phyloP scores from a whole-genome alignment of 176 grass and related monocot genomes.

The Cenchrus purpureus region DNA sequence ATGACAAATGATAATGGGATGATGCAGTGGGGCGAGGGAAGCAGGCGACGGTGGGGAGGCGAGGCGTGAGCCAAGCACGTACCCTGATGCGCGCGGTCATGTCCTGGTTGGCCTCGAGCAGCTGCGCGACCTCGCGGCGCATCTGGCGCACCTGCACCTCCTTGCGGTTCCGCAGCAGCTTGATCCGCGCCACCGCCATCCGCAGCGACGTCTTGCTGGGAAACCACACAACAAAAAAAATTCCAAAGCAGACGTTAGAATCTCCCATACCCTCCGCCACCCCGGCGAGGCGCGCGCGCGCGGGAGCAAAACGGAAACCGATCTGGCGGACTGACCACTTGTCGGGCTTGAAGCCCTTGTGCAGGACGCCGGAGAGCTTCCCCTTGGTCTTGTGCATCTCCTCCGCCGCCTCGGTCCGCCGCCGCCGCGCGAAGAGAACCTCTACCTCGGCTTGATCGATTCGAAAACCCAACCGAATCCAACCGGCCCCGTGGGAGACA shows the following conservation, averaged over 20 bases:
- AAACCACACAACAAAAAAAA: background rate
- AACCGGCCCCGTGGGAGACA: background rate
- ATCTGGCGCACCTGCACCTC: slow-evolving; percentile 67
- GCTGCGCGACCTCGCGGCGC: slow-evolving; percentile 75
- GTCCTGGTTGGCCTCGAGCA: slow-evolving; percentile 82
- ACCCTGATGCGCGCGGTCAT: slow-evolving; percentile 90
- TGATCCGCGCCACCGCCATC: slow-evolving; percentile 88
- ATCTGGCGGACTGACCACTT: slow-evolving; percentile 71
- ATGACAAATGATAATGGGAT: background rate
- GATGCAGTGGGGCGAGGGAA: background rate
- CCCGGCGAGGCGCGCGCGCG: background rate
- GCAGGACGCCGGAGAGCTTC: slow-evolving; percentile 79
- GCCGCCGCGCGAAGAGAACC: background rate
- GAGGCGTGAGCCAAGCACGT: background rate
- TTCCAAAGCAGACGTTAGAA: slow-evolving; percentile 3
- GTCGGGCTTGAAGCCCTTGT: slow-evolving; percentile 90
- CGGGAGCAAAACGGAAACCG: background rate
- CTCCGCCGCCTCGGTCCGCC: background rate
- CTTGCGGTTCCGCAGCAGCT: slow-evolving; percentile 88
- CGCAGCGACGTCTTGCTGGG: slow-evolving; percentile 84
- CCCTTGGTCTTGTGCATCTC: slow-evolving; percentile 58
- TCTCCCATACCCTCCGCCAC: background rate
- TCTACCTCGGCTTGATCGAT: slow-evolving; percentile 5
- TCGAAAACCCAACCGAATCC: slow-evolving; percentile 17
- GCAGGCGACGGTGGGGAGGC: background rate